Percentiles rank a stretch among this genome's conserved stretches.
Evolutionary conservation across 495 filamentous ascomycete species (phyloP).

Genomic region (Geopyxis carbonaria): DNA sequence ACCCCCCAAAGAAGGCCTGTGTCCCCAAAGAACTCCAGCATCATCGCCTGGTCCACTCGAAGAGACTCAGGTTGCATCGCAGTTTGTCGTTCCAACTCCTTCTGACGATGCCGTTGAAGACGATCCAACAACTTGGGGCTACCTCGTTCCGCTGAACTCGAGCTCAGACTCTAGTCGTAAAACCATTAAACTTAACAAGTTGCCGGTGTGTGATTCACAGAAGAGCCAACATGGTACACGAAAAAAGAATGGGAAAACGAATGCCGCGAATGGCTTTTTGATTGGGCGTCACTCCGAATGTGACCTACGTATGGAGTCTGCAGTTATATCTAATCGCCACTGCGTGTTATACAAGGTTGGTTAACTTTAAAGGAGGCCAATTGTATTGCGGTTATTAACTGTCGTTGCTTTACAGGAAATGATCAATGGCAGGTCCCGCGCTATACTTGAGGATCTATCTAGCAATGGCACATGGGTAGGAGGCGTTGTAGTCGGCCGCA

Average conservation of each 20-base stretch:
- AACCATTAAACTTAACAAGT: slow-evolving; percentile 45
- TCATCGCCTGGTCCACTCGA: slow-evolving; percentile 37
- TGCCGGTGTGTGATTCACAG: slow-evolving; percentile 13
- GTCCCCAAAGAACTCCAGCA: slow-evolving; percentile 32
- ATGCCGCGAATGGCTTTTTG: slow-evolving; percentile 66
- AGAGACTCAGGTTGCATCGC: slow-evolving; percentile 51
- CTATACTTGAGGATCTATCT: slow-evolving; percentile 80
- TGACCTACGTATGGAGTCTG: slow-evolving; percentile 61
- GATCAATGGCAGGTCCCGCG: slow-evolving; percentile 57
- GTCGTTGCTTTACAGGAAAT: slow-evolving; percentile 37
- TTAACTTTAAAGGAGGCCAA: not conserved
- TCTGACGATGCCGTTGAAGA: slow-evolving; percentile 72
- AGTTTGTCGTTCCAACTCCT: slow-evolving; percentile 55
- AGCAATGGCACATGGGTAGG: slow-evolving; percentile 96
- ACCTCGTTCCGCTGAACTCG: slow-evolving; percentile 64
- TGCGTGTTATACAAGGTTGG: slow-evolving; percentile 60
- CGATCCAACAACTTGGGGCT: slow-evolving; percentile 68
- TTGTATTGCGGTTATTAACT: not conserved
- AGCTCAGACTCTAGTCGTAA: slow-evolving; percentile 46
- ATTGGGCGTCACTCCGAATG: slow-evolving; percentile 89
- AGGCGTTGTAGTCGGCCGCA: slow-evolving; percentile 75
- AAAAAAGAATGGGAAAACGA: slow-evolving; percentile 35
- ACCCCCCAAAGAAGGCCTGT: slow-evolving; percentile 32
- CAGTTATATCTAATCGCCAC: slow-evolving; percentile 89
- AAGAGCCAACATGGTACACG: slow-evolving; percentile 28